phyloP scores from a whole-genome alignment of 148 eudicot genomes.

The Salicornia ramosissima region DNA sequence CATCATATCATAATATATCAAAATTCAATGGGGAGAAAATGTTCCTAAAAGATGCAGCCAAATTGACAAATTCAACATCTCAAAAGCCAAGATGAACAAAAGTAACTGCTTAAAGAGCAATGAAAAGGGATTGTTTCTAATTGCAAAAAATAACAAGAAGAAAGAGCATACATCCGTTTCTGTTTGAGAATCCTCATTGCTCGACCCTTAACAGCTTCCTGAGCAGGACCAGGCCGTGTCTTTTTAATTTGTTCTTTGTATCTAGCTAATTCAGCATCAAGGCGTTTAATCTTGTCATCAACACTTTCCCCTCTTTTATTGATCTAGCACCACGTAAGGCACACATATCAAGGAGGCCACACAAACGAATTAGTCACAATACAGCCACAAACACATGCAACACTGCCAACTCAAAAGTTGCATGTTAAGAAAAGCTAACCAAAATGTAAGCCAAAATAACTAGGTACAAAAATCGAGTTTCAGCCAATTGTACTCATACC shows the following conservation, averaged over 20 bases:
- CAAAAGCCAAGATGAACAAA: too few species aligned
- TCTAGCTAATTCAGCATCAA: constrained; percentile 80
- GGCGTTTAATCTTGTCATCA: constrained; percentile 90
- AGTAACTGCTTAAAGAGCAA: background rate
- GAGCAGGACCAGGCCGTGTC: constrained; percentile 96
- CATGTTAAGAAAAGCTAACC: background rate
- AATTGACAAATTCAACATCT: background rate
- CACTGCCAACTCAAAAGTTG: background rate
- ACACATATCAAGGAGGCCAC: background rate
- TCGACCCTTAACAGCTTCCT: constrained; percentile 93
- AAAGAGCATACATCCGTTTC: constrained; percentile 66
- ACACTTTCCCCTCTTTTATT: constrained; percentile 86
- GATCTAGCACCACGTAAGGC: constrained; percentile 37
- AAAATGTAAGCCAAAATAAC: too few species aligned
- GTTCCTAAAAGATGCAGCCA: background rate
- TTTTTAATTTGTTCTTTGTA: constrained; percentile 91
- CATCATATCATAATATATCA: too few species aligned
- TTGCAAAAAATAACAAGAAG: background rate
- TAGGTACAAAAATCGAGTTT: too few species aligned
- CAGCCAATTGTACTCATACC: too few species aligned
- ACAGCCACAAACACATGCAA: background rate
- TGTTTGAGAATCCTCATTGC: constrained; percentile 97
- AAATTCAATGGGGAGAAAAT: background rate
- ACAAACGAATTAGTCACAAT: background rate
- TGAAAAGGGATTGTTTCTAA: background rate